These are phyloP conservation scores for Botryotinia convoluta DNA, from an alignment of 2,329 filamentous ascomycete species.

Conservation along the genomic window DNA sequence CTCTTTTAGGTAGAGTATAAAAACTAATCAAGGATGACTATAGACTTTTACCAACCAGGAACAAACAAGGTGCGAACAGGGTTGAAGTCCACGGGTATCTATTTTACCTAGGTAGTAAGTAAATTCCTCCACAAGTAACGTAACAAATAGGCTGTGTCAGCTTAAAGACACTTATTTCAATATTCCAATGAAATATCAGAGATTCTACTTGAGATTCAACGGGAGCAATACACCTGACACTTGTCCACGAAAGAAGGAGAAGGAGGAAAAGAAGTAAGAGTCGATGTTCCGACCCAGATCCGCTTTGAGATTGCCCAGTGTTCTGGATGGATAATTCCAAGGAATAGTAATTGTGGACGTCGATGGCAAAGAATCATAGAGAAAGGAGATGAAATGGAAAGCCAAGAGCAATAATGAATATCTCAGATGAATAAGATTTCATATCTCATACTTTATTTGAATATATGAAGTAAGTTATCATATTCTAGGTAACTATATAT, in stretches of 20 bases:
- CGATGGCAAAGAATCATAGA: slow-evolving; percentile 2
- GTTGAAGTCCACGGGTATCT: background rate
- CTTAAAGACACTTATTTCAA: background rate
- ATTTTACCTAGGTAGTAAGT: background rate
- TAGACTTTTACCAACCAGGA: background rate
- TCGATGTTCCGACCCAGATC: background rate
- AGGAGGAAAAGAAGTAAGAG: background rate
- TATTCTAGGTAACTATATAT: too few relatives aligned
- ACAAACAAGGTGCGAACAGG: background rate
- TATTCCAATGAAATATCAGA: background rate
- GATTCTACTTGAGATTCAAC: background rate
- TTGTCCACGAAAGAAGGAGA: background rate
- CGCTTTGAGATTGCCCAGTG: background rate
- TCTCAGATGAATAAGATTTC: background rate
- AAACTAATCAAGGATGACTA: background rate
- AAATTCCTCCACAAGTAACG: background rate
- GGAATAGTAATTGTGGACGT: background rate
- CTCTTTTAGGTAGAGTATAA: background rate
- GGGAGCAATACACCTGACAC: background rate
- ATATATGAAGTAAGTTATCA: background rate
- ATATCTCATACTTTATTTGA: background rate
- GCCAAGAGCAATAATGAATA: background rate
- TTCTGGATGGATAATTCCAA: background rate
- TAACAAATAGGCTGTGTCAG: slow-evolving; percentile 6
- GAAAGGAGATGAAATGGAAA: background rate